A percentile compares a stretch with the other conserved stretches of the same genome.
Conservation (phyloP, 179 eudicot genomes). For the Kewa caespitosa region DNA sequence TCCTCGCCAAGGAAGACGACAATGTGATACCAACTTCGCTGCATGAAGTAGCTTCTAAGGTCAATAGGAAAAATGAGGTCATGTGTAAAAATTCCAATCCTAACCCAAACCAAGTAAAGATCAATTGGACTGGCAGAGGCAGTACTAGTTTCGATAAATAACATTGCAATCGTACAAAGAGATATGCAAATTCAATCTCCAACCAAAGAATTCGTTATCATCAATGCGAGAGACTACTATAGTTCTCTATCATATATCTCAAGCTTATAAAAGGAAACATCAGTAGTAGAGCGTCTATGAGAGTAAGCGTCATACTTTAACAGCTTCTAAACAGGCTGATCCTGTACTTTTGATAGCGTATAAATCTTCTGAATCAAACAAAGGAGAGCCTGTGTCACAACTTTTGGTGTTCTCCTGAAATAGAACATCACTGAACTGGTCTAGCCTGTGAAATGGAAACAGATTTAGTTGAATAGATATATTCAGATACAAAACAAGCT, state of each 20-base stretch:
- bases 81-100: background rate
- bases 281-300: background rate
- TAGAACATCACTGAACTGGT: slow-evolving; percentile 95
- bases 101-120: background rate
- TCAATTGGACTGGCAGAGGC: too few species aligned
- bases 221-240: too few species aligned
- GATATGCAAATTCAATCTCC: background rate
- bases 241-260: background rate
- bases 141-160: too few species aligned
- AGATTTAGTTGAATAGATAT: background rate
- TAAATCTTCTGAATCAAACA: slow-evolving; percentile 54
- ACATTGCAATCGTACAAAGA: too few species aligned
- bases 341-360: slow-evolving; percentile 37
- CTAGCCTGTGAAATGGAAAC: slow-evolving; percentile 54
- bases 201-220: background rate
- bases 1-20: slow-evolving; percentile 76
- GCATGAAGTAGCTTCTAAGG: slow-evolving; percentile 26
- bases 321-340: slow-evolving; percentile 39
- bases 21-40: slow-evolving; percentile 82
- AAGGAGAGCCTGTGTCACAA: slow-evolving; percentile 46
- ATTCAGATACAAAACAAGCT: background rate
- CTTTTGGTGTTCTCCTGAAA: slow-evolving; percentile 64
- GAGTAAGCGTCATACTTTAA: slow-evolving; percentile 41
- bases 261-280: background rate
- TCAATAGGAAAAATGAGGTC: background rate